Evolutionary conservation across 2,329 filamentous ascomycete genomes (phyloP).

Genomic region (Neopestalotiopsis sp.): DNA sequence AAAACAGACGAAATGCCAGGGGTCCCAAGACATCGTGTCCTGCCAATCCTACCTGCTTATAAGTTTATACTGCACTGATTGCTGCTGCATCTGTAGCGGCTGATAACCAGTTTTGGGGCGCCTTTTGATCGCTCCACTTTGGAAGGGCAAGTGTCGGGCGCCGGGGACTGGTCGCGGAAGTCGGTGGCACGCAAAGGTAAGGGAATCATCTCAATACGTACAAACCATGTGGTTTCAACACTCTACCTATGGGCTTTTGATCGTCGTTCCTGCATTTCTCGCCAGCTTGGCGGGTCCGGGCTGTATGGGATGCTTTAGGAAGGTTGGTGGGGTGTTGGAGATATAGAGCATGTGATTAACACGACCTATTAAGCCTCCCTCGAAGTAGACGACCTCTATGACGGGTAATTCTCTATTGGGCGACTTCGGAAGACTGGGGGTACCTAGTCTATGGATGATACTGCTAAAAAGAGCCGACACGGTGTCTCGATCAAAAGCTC

Average conservation of each 20-base stretch:
- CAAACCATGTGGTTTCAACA: too few species aligned
- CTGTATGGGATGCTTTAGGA: not conserved
- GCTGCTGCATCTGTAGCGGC: not conserved
- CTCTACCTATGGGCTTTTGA: not conserved
- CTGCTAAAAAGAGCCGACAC: not conserved
- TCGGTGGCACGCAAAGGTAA: not conserved
- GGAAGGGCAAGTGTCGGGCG: not conserved
- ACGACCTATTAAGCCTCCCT: not conserved
- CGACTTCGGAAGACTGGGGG: not conserved
- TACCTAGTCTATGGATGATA: not conserved
- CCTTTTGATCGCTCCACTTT: not conserved
- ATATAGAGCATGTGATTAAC: constrained; percentile 10
- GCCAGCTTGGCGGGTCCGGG: constrained; percentile 6
- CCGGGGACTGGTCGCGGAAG: constrained; percentile 6
- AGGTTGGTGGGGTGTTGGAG: not conserved
- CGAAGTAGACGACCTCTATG: not conserved
- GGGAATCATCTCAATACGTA: not conserved
- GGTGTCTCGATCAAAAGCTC: not conserved
- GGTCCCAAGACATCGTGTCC: constrained; percentile 6
- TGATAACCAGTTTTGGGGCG: not conserved
- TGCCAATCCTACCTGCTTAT: constrained; percentile 10
- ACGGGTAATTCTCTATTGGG: not conserved
- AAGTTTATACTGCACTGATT: not conserved
- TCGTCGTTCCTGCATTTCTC: constrained; percentile 11
- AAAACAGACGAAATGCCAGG: not conserved